Evolutionary conservation across 177 flowering plant genomes (phyloP).

Genomic region (Vitis hybrid): DNA sequence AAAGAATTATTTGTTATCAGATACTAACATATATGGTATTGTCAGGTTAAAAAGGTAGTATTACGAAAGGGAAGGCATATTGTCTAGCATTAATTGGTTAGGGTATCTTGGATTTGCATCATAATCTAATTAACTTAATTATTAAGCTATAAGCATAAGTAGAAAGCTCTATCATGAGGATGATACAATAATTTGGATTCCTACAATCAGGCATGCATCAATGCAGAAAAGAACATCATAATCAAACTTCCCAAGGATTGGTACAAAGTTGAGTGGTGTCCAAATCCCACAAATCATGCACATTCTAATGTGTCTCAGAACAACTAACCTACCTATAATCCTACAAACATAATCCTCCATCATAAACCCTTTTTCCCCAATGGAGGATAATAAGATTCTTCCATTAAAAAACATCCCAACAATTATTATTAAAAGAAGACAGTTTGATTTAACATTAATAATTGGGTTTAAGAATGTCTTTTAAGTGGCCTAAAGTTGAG

Average conservation of each 20-base stretch:
- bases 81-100: too few species aligned
- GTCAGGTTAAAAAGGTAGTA: too few species aligned
- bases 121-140: too few species aligned
- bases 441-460: constrained; percentile 1
- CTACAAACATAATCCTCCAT: background rate
- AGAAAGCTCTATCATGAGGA: background rate
- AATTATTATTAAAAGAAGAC: background rate
- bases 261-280: constrained; percentile 6
- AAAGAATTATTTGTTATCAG: too few species aligned
- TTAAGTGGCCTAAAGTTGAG: constrained; percentile 8
- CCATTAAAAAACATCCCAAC: background rate
- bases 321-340: constrained; percentile 17
- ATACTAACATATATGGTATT: too few species aligned
- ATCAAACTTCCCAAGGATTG: constrained; percentile 10
- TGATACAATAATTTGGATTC: background rate
- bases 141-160: too few species aligned
- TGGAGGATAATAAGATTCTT: constrained; percentile 10
- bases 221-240: background rate
- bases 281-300: constrained; percentile 3
- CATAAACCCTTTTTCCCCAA: background rate
- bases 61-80: too few species aligned
- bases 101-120: too few species aligned
- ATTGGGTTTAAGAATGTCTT: constrained; percentile 1
- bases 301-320: constrained; percentile 16
- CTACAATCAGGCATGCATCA: constrained; percentile 1